Base-by-base conservation (phyloP, 2,329 filamentous ascomycete genomes). In the Thelonectria olida region DNA sequence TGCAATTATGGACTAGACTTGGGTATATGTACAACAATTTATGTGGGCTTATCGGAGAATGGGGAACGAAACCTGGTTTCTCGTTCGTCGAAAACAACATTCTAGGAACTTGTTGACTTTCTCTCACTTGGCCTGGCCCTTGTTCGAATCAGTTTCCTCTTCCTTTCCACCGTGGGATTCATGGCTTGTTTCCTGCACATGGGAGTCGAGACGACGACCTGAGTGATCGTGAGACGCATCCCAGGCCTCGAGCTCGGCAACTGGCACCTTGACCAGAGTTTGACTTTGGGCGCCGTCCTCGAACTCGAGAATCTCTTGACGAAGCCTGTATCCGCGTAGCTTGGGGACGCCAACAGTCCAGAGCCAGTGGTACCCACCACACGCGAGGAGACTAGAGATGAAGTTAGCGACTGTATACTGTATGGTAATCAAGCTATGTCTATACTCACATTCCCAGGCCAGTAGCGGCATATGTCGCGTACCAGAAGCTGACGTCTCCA, bases 401-500 rank as follows among this genome's bases (percentile, higher is more conserved):
- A 23, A 12, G 23, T 58, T 22, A 58, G 49, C 7, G 9, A 17
- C 2, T 25, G 5, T 15, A 9, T 9, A n/a, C n/a, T 6, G 22
- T 9, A 13, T 17, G 17, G 15, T 4, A 45, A 12, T 6, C 8
- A 23, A 7, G 10, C 19, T 28, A 9, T 12, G 19, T 13, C 5
- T 3, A 38, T 13, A 85, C 85, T 82, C 78, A 88, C 85, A 91
- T 83, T 22, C 75, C 88, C 58, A 92, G 82, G 0, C 89, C 89
- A 1, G 86, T 83, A 0, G 87, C 85, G 15, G 85, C 83, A 68
- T 92, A 92, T 0, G 90, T 92, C 2, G 82, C 90, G 65, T 92
- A 92, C 86, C 88, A 92, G 75, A 92, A 92, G 52, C 84, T 89
- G 4, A 92, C 89, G 56, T 89, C 85, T 0, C 88, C 89, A 0